These are phyloP conservation scores for Mycena kentingensis DNA, from an alignment of 768 basidiomycete genomes.

Conservation along the genomic window DNA sequence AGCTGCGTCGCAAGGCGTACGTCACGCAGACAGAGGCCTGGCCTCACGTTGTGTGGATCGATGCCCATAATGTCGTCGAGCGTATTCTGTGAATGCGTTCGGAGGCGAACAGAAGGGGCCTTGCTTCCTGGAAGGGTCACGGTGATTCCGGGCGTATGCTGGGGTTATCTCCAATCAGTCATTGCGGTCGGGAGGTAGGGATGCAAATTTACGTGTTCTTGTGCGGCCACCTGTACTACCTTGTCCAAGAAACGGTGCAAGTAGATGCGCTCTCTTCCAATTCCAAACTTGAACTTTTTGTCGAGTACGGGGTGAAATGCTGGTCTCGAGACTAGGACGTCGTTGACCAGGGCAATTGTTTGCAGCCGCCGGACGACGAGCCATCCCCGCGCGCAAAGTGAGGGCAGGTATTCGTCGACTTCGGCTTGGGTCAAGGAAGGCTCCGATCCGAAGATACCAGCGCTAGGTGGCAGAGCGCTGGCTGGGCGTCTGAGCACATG, in stretches of 20 bases:
- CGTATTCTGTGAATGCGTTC: conserved; percentile 11
- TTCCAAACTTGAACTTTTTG: conserved; percentile 19
- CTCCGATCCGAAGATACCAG: conserved; percentile 10
- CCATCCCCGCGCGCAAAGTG: conserved; percentile 14
- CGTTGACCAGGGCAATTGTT: conserved; percentile 7
- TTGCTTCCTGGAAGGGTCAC: background rate
- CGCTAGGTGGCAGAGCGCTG: background rate
- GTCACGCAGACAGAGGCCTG: conserved; percentile 9
- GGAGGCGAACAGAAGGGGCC: conserved; percentile 5
- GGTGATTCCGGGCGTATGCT: conserved; percentile 14
- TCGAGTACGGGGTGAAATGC: conserved; percentile 13
- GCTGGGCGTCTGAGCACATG: background rate
- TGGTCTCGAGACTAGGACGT: conserved; percentile 1
- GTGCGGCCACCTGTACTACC: conserved; percentile 2
- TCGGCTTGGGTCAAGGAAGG: conserved; percentile 12
- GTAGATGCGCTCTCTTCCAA: background rate
- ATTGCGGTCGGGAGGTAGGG: background rate
- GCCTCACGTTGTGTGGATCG: background rate
- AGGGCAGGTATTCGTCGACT: conserved; percentile 11
- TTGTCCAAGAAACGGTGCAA: conserved; percentile 9
- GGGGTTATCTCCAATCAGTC: no score
- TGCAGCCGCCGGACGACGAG: conserved; percentile 13
- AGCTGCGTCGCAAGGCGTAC: conserved; percentile 14
- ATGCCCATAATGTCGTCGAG: background rate
- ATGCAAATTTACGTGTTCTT: conserved; percentile 3